A percentile compares a stretch with the other conserved stretches of the same genome.
Evolutionary conservation across 345 rosid species (phyloP).

Genomic region (Hibiscus tridactylites): DNA sequence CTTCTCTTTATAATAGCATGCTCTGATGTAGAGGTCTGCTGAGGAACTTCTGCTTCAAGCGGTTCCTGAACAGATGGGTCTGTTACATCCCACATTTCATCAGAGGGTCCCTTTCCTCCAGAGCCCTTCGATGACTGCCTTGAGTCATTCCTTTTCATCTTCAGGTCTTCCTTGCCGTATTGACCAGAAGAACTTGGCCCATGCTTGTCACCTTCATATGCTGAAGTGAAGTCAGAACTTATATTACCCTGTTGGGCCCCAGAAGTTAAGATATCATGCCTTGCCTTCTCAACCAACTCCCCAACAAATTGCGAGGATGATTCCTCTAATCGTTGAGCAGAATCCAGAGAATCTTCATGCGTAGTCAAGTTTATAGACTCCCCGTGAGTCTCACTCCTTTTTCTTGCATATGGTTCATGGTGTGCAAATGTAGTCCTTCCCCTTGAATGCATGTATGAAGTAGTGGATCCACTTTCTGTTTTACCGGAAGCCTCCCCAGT

Average conservation of each 20-base stretch:
- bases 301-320: slow-evolving; percentile 48
- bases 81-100: slow-evolving; percentile 77
- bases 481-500: slow-evolving; percentile 18
- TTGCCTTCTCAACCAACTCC: slow-evolving; percentile 67
- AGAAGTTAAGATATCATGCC: slow-evolving; percentile 40
- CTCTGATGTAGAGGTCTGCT: slow-evolving; percentile 27
- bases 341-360: slow-evolving; percentile 56
- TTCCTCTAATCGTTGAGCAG: slow-evolving; percentile 54
- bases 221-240: slow-evolving; percentile 13
- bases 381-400: slow-evolving; percentile 20
- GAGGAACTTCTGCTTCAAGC: slow-evolving; percentile 32
- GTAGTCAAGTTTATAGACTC: slow-evolving; percentile 21
- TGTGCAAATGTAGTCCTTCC: slow-evolving; percentile 20
- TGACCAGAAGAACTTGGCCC: slow-evolving; percentile 27
- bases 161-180: slow-evolving; percentile 19
- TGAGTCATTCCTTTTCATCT: slow-evolving; percentile 34
- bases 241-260: slow-evolving; percentile 27
- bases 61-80: slow-evolving; percentile 45
- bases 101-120: slow-evolving; percentile 71
- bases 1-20: slow-evolving; percentile 44
- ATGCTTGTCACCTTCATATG: slow-evolving; percentile 24
- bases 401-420: slow-evolving; percentile 21
- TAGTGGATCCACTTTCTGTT: slow-evolving; percentile 38
- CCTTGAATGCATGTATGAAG: slow-evolving; percentile 22
- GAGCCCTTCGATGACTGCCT: slow-evolving; percentile 37